Conservation (phyloP, 2,329 filamentous ascomycete genomes). For the Apiospora hydei region DNA sequence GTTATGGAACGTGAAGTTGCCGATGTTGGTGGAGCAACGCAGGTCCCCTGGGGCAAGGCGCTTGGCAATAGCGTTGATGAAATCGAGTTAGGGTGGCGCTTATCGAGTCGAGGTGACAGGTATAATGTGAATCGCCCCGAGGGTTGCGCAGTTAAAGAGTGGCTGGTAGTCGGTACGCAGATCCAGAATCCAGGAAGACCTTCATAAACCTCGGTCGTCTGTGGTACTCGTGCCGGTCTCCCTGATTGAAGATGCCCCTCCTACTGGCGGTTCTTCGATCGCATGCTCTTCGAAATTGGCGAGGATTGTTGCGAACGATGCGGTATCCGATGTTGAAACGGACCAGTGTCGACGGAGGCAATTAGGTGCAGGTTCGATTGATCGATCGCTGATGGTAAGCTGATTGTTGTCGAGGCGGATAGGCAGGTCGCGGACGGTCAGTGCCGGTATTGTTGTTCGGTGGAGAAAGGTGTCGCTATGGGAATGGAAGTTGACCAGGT, state of each 20-base stretch:
- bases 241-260: constrained; percentile 19
- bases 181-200: neutral
- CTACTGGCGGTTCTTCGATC: constrained; percentile 13
- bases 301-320: constrained; percentile 3
- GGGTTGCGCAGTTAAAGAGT: neutral
- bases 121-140: neutral
- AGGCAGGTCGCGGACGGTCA: neutral
- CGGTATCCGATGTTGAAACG: neutral
- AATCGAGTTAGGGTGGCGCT: constrained; percentile 18
- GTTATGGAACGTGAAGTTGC: neutral
- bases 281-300: constrained; percentile 14
- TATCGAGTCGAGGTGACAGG: constrained; percentile 4
- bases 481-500: constrained; percentile 18
- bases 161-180: neutral
- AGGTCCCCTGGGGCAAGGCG: constrained; percentile 17
- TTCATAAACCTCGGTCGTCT: neutral
- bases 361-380: neutral
- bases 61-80: constrained; percentile 18
- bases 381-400: neutral
- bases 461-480: constrained; percentile 16
- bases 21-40: constrained; percentile 21
- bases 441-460: neutral
- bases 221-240: neutral
- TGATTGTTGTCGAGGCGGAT: neutral
- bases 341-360: neutral